Evolutionary conservation across 2,329 filamentous ascomycete species (phyloP).

Genomic region (Xylariaceae sp.): DNA sequence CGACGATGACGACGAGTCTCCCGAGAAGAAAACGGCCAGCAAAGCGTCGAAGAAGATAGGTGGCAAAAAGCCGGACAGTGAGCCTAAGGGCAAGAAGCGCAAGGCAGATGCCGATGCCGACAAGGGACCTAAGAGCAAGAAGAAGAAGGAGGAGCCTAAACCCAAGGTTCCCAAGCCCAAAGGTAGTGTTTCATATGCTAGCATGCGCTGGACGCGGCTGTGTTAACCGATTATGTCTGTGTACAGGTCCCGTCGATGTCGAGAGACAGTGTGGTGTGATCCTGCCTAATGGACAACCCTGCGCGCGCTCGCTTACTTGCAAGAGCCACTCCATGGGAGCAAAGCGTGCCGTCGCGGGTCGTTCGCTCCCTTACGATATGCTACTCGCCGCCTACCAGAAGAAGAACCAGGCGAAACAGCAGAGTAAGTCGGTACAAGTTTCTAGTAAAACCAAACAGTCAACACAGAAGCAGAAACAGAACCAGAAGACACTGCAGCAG

Average conservation of each 20-base stretch:
- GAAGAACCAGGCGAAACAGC: constrained; percentile 97
- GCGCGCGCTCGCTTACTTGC: constrained; percentile 83
- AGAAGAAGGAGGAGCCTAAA: constrained; percentile 91
- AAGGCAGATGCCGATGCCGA: constrained; percentile 72
- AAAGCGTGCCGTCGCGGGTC: constrained; percentile 80
- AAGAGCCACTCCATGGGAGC: constrained; percentile 95
- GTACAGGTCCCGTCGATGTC: constrained; percentile 75
- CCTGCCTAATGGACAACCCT: constrained; percentile 78
- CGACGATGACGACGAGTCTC: constrained; percentile 45
- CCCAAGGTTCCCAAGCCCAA: constrained; percentile 79
- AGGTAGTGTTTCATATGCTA: constrained; percentile 41
- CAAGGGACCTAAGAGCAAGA: constrained; percentile 81
- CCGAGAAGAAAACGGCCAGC: constrained; percentile 36
- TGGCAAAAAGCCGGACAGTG: constrained; percentile 58
- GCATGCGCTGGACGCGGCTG: background rate
- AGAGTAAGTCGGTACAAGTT: constrained; percentile 59
- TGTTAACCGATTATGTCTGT: constrained; percentile 5
- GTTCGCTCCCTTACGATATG: constrained; percentile 89
- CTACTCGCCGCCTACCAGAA: constrained; percentile 84
- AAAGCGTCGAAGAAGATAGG: constrained; percentile 57
- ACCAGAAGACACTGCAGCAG: too few species aligned
- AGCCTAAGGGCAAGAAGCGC: constrained; percentile 69
- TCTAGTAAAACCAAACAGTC: background rate
- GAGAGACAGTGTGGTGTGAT: constrained; percentile 89
- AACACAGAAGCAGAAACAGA: too few species aligned